Conservation (phyloP, 2,329 filamentous ascomycete species). For the Aspergillus sp. region DNA sequence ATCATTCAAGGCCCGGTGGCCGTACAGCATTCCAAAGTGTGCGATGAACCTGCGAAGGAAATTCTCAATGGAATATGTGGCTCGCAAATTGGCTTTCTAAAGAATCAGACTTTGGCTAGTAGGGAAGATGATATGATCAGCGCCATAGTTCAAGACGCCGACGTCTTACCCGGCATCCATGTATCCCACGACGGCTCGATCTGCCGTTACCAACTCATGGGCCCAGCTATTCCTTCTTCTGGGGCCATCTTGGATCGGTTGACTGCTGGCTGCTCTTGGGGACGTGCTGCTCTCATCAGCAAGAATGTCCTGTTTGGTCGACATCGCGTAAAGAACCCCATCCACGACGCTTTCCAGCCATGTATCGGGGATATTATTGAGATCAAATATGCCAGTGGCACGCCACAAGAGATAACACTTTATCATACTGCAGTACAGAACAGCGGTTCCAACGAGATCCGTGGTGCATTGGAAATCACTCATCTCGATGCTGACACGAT, state of each 20-base stretch:
- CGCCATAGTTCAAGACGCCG: neutral
- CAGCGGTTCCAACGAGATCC: neutral
- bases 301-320: neutral
- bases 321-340: neutral
- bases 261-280: neutral
- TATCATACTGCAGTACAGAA: neutral
- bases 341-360: neutral
- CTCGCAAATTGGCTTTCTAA: neutral
- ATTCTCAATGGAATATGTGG: neutral
- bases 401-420: neutral
- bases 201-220: neutral
- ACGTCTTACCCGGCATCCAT: neutral
- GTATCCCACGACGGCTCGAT: neutral
- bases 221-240: neutral
- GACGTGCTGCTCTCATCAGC: neutral
- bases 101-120: accelerated
- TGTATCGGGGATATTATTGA: neutral
- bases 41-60: neutral
- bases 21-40: neutral
- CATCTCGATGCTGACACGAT: neutral
- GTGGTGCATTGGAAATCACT: neutral
- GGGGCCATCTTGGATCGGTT: neutral
- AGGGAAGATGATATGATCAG: neutral
- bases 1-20: slow-evolving; percentile 7
- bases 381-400: neutral